Evolutionary conservation across 2,329 filamentous ascomycete species (phyloP).

Genomic region (Penicillium sp.): DNA sequence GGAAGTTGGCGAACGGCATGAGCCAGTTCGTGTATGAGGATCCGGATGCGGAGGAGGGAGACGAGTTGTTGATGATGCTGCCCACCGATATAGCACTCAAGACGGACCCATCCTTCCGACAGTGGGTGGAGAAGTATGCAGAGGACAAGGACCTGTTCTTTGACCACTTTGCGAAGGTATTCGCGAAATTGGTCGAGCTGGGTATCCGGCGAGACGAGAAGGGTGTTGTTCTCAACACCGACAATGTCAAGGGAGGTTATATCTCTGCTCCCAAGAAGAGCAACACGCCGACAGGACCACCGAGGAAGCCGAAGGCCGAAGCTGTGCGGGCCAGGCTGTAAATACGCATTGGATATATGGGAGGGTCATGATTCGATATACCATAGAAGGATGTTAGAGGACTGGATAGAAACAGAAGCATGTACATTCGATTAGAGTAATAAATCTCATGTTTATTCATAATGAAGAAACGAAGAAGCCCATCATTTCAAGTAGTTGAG

Average conservation of each 20-base stretch:
- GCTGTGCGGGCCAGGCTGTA: too few relatives aligned
- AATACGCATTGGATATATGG: too few relatives aligned
- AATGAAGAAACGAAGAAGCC: too few relatives aligned
- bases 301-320: too few relatives aligned
- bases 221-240: constrained; percentile 48
- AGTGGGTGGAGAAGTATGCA: constrained; percentile 53
- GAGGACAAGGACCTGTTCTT: constrained; percentile 56
- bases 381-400: too few relatives aligned
- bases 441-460: too few relatives aligned
- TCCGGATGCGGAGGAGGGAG: constrained; percentile 43
- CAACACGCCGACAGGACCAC: constrained; percentile 25
- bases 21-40: constrained; percentile 54
- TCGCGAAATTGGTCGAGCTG: constrained; percentile 54
- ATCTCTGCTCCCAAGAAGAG: constrained; percentile 51
- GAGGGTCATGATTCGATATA: too few relatives aligned
- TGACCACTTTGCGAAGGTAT: constrained; percentile 50
- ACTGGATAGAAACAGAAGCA: too few relatives aligned
- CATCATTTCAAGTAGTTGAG: too few relatives aligned
- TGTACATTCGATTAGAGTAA: too few relatives aligned
- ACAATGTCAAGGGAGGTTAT: constrained; percentile 52
- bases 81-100: constrained; percentile 55
- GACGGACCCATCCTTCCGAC: constrained; percentile 45
- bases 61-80: constrained; percentile 57
- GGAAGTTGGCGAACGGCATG: constrained; percentile 45
- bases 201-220: constrained; percentile 49